Base-by-base conservation (phyloP, 1,284 basidiomycete species). In the Porodaedalea pini region DNA sequence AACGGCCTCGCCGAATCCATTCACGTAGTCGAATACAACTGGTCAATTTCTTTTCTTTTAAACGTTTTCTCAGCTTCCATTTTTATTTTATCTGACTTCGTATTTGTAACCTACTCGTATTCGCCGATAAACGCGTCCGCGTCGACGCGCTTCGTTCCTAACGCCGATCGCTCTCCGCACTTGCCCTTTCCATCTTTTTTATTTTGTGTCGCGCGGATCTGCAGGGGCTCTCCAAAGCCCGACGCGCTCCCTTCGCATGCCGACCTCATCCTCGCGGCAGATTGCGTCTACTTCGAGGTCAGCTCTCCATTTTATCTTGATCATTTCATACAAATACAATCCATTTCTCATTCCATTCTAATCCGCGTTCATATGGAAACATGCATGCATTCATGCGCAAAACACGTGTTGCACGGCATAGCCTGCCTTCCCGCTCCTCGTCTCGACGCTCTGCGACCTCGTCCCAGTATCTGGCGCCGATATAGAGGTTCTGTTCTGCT, bases 241-340 rank as follows among this genome's bases (percentile, higher is more conserved):
- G 51, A 47, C 17, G 50, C 15, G 19, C 37, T 61, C 7, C 59
- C 59, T 3, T 17, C n/a, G 5, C 43, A 45, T 27, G 29, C 36
- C 5, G 83, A 92, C 64, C 61, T 96, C 25, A 78, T 94, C 56
- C 77, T 94, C 4, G 90, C 90, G 0, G 92, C 93, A 1, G 94
- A 98, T 68, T 98, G 94, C 66, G 93, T 98, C 4, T 98, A 98
- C 73, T 92, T 93, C 64, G 94, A 97, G 53, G 53, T 54, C 4
- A 43, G 37, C 17, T 31, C 6, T 19, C 32, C 29, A 10, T 32
- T n/a, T 51, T 19, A 45, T 23, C 4, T 10, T 23, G 34, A 37
- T 39, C 10, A 15, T 52, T n/a, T n/a, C 50, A n/a, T n/a, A n/a
- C n/a, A n/a, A n/a, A n/a, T n/a, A n/a, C 34, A 7, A 7, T 27